Percentiles rank a stretch among this genome's conserved stretches.
These are phyloP conservation scores for Trichophyton mentagrophytes DNA, from an alignment of 2,329 filamentous ascomycete species.

Conservation along the genomic window DNA sequence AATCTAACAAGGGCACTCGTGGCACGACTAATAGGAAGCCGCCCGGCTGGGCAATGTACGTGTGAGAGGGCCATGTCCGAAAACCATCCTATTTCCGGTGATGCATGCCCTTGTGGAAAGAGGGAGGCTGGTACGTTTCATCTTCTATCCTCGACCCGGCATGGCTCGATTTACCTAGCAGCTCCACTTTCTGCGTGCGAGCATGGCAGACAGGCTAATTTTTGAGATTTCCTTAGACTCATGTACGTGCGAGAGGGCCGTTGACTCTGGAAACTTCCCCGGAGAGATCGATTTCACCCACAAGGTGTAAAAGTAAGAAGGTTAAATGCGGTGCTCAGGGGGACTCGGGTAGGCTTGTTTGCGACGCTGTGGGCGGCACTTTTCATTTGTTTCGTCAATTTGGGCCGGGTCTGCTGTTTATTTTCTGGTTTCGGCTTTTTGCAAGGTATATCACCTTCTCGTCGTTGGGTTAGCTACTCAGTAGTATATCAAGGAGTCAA, in stretches of 20 bases:
- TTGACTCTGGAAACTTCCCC: conserved; percentile 49
- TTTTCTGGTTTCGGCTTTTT: background rate
- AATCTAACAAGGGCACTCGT: conserved; percentile 5
- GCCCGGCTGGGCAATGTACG: conserved; percentile 67
- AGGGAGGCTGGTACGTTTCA: conserved; percentile 51
- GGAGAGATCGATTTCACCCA: conserved; percentile 83
- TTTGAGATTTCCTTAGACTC: conserved; percentile 36
- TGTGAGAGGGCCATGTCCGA: conserved; percentile 60
- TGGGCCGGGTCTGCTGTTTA: background rate
- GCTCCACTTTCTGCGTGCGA: background rate
- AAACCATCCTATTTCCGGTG: conserved; percentile 50
- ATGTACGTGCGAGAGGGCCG: conserved; percentile 72
- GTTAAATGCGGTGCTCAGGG: background rate
- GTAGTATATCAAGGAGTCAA: background rate
- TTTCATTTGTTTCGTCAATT: background rate
- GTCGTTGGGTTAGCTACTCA: background rate
- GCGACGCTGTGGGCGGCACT: background rate
- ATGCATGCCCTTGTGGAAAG: conserved; percentile 64
- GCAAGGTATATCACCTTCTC: no score
- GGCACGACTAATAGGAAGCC: conserved; percentile 39
- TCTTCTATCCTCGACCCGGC: background rate
- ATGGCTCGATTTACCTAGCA: background rate
- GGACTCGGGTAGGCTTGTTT: background rate
- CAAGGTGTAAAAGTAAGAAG: conserved; percentile 28
- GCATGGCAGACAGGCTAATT: background rate